Evolutionary conservation across 2,329 filamentous ascomycete genomes (phyloP).

Genomic region (Ophidiomyces ophidiicola): DNA sequence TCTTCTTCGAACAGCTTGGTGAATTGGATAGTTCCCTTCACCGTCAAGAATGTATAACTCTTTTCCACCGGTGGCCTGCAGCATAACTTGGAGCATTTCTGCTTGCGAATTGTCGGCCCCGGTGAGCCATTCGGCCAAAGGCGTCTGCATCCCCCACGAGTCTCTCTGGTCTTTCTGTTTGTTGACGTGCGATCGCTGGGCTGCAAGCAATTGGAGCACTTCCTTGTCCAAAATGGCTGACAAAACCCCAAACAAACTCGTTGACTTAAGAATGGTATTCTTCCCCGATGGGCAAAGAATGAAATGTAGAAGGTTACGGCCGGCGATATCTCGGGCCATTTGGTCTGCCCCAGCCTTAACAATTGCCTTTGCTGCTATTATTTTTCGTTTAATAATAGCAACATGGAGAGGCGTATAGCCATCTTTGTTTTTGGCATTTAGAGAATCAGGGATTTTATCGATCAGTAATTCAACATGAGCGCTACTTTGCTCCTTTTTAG

Average conservation of each 20-base stretch:
- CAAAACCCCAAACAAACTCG: neutral
- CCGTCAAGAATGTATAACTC: conserved; percentile 36
- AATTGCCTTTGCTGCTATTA: conserved; percentile 42
- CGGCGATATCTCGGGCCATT: conserved; percentile 46
- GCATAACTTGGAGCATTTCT: conserved; percentile 20
- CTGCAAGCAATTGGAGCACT: conserved; percentile 8
- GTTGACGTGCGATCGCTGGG: conserved; percentile 9
- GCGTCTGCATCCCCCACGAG: conserved; percentile 10
- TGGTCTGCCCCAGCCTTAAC: conserved; percentile 59
- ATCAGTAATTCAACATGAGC: conserved; percentile 40
- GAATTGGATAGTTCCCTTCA: conserved; percentile 34
- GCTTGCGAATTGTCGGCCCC: conserved; percentile 26
- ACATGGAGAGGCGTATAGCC: conserved; percentile 53
- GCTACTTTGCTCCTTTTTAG: conserved; percentile 1
- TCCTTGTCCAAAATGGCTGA: conserved; percentile 10
- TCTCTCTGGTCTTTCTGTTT: neutral
- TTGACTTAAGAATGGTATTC: neutral
- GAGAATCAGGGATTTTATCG: conserved; percentile 45
- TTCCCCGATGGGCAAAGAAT: conserved; percentile 29
- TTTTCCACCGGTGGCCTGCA: conserved; percentile 38
- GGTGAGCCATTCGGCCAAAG: conserved; percentile 8
- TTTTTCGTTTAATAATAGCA: conserved; percentile 43
- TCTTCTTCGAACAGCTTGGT: conserved; percentile 32
- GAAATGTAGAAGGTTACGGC: conserved; percentile 58
- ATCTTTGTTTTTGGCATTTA: conserved; percentile 45